Conservation (phyloP, 2,329 filamentous ascomycete species). For the Exophiala oligosperma region DNA sequence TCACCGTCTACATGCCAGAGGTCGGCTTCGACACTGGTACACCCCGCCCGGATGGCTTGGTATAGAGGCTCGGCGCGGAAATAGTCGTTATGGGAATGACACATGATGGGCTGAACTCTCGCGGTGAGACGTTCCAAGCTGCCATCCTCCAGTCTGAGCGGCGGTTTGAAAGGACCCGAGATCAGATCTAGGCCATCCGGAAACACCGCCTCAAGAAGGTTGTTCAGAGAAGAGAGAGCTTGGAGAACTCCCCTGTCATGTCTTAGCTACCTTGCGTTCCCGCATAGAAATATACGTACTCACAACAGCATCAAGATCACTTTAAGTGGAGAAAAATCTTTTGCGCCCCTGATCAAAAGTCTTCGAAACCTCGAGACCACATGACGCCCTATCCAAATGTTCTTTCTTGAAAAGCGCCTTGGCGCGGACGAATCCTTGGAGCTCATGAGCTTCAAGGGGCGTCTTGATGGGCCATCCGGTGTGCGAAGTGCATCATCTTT, state of each 20-base stretch:
- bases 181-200: slow-evolving; percentile 41
- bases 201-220: slow-evolving; percentile 36
- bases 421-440: neutral
- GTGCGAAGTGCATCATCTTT: slow-evolving; percentile 7
- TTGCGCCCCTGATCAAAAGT: neutral
- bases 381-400: neutral
- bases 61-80: slow-evolving; percentile 56
- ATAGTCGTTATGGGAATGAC: slow-evolving; percentile 62
- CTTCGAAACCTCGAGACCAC: slow-evolving; percentile 4
- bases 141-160: neutral
- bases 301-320: slow-evolving; percentile 7
- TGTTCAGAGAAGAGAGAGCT: slow-evolving; percentile 37
- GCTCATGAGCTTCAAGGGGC: slow-evolving; percentile 2
- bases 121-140: slow-evolving; percentile 43
- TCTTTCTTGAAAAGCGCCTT: neutral
- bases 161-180: slow-evolving; percentile 38
- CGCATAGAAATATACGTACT: neutral
- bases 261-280: neutral
- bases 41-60: slow-evolving; percentile 55
- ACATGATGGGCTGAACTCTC: slow-evolving; percentile 50
- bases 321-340: neutral
- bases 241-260: slow-evolving; percentile 6
- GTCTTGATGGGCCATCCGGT: neutral
- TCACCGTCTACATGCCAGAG: slow-evolving; percentile 50
- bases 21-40: slow-evolving; percentile 57